These are phyloP conservation scores for Rhizopus delemar DNA, from an alignment of 371 early-diverging fungal species.

Conservation along the genomic window DNA sequence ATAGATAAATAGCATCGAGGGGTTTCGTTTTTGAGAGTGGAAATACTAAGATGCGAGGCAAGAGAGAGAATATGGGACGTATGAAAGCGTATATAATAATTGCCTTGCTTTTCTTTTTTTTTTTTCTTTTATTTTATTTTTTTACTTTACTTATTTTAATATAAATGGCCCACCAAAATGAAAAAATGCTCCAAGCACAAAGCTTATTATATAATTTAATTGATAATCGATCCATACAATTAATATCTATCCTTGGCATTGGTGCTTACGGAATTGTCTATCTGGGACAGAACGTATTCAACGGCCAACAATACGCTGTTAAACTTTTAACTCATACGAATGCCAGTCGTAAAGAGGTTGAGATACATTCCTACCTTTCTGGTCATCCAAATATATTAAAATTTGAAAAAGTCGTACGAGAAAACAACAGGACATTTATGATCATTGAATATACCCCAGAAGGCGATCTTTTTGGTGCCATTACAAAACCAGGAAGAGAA, in stretches of 20 bases:
- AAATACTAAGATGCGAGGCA: neutral
- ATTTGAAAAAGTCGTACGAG: conserved; percentile 70
- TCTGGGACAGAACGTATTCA: conserved; percentile 54
- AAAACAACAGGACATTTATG: conserved; percentile 69
- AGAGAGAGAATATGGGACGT: neutral
- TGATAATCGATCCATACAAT: conserved; percentile 50
- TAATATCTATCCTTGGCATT: conserved; percentile 63
- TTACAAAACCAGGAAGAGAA: conserved; percentile 48
- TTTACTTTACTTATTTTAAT: conserved; percentile 1
- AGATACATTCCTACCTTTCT: conserved; percentile 63
- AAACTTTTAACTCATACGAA: conserved; percentile 60
- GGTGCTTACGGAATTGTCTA: conserved; percentile 77
- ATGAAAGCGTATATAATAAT: neutral
- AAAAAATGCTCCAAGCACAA: conserved; percentile 27
- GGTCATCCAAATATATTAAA: conserved; percentile 70
- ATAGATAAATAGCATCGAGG: neutral
- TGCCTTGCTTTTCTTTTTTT: conserved; percentile 1
- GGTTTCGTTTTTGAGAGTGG: no score
- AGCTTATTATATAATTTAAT: conserved; percentile 55
- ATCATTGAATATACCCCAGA: conserved; percentile 79
- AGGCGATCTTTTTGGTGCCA: conserved; percentile 76
- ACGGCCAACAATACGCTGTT: conserved; percentile 57
- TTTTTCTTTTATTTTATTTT: neutral
- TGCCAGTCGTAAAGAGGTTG: conserved; percentile 43
- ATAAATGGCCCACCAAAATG: neutral